Base-by-base conservation (phyloP, 2,329 filamentous ascomycete genomes). In the Volutella citrinella region DNA sequence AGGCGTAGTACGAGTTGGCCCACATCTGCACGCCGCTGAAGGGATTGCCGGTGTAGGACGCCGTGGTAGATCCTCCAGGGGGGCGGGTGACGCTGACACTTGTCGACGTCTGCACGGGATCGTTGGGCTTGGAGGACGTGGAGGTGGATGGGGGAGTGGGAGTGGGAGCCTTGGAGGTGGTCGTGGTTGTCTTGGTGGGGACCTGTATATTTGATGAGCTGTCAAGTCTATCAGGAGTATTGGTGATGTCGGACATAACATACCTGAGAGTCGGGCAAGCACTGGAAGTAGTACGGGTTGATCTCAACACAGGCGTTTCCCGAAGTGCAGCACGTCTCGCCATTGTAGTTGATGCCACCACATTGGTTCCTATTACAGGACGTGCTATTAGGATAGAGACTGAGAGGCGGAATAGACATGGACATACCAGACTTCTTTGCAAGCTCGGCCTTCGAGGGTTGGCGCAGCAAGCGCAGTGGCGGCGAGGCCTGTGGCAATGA, bases 1-100 rank as follows among this genome's bases (percentile, higher is more conserved):
- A 71, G n/a, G 68, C 63, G 49, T 78, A 78, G 61, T 69, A 76
- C 35, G 55, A 57, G 58, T 78, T 78, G 51, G 72, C 68, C 65
- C 70, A 76, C 48, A 70, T 60, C 31, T 64, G 55, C 31, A 74
- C 69, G 12, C 67, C 70, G 10, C 53, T 40, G 54, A 73, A 77
- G 11, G 72, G 72, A 60, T 78, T 78, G n/a, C 77, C 78, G 11
- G 68, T 57, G 47, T 64, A 69, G 24, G 59, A 60, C 9, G 61
- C 65, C 1, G 65, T 67, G 19, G 55, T 55, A 17, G 53, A 55
- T 21, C 51, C 55, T 18, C 42, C 52, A 2, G 61, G 47, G 16
- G 53, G 42, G 13, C 48, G 43, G 9, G 48, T 50, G 6, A 43
- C 45, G n/a, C n/a, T n/a, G n/a, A n/a, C n/a, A n/a, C n/a, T n/a